Evolutionary conservation across 352 stramenopile species (phyloP).

Genomic region (Phytophthora vignae): DNA sequence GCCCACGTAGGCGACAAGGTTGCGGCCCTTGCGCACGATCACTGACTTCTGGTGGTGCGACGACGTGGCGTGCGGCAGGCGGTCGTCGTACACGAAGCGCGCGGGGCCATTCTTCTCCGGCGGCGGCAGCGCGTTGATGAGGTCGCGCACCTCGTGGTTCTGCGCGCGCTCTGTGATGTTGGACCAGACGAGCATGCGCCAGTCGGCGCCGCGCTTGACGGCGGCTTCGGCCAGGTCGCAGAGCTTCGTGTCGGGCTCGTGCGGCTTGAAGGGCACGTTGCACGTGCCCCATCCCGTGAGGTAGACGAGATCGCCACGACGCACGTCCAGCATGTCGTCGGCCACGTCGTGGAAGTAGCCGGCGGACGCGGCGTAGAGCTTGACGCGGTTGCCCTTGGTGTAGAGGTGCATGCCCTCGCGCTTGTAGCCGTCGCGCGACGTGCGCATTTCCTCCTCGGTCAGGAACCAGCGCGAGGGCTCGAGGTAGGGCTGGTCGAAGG

Average conservation of each 20-base stretch:
- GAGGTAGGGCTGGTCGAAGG: slow-evolving; percentile 49
- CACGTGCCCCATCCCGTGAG: slow-evolving; percentile 67
- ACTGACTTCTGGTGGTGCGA: slow-evolving; percentile 81
- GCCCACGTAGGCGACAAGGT: slow-evolving; percentile 58
- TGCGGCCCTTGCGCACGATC: slow-evolving; percentile 49
- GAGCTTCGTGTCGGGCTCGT: slow-evolving; percentile 43
- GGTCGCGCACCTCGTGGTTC: slow-evolving; percentile 65
- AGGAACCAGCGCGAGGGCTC: slow-evolving; percentile 64
- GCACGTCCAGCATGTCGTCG: slow-evolving; percentile 43
- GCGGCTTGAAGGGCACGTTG: slow-evolving; percentile 59
- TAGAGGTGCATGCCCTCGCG: slow-evolving; percentile 49
- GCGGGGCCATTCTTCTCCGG: slow-evolving; percentile 38
- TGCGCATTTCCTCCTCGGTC: slow-evolving; percentile 58
- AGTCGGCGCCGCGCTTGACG: slow-evolving; percentile 48
- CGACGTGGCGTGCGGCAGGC: slow-evolving; percentile 59
- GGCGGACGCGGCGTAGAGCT: slow-evolving; percentile 49
- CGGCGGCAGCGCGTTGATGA: slow-evolving; percentile 54
- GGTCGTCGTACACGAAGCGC: slow-evolving; percentile 72
- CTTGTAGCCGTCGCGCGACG: slow-evolving; percentile 42
- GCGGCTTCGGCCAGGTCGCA: slow-evolving; percentile 44
- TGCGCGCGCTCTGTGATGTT: slow-evolving; percentile 65
- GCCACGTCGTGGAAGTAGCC: slow-evolving; percentile 61
- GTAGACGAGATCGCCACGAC: slow-evolving; percentile 43
- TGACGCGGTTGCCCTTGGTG: slow-evolving; percentile 54
- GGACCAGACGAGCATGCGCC: slow-evolving; percentile 67